Percentiles rank a stretch among this genome's conserved stretches.
These are phyloP conservation scores for Paraleonurus japonicus DNA, from an alignment of 257 asterid genomes.

Conservation along the genomic window DNA sequence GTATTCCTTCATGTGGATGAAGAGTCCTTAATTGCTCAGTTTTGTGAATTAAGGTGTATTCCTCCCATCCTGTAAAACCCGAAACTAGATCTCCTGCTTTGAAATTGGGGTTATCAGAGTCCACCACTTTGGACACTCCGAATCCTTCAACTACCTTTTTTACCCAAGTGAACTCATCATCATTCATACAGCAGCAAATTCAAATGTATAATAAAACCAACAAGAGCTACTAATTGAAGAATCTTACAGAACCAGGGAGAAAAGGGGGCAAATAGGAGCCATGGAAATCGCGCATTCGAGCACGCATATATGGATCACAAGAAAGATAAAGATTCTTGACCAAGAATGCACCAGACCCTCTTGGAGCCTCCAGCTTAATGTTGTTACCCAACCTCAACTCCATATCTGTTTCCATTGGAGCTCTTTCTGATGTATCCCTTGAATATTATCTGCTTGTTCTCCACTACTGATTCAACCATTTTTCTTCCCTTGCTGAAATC, in stretches of 20 bases:
- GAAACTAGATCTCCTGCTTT: slow-evolving; percentile 74
- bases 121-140: slow-evolving; percentile 73
- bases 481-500: background rate
- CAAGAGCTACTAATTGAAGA: too few species aligned
- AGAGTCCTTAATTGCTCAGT: slow-evolving; percentile 63
- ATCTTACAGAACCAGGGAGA: slow-evolving; percentile 64
- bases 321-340: slow-evolving; percentile 88
- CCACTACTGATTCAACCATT: slow-evolving; percentile 29
- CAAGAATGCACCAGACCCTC: slow-evolving; percentile 57
- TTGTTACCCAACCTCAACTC: slow-evolving; percentile 52
- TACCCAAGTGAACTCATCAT: too few species aligned
- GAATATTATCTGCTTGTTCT: slow-evolving; percentile 72
- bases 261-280: slow-evolving; percentile 85
- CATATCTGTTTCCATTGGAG: slow-evolving; percentile 77
- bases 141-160: slow-evolving; percentile 83
- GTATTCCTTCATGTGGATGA: slow-evolving; percentile 43
- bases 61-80: slow-evolving; percentile 92
- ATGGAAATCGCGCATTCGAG: slow-evolving; percentile 72
- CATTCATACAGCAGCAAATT: too few species aligned
- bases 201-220: too few species aligned
- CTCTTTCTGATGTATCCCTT: slow-evolving; percentile 65
- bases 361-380: slow-evolving; percentile 59
- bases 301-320: slow-evolving; percentile 95
- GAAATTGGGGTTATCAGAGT: slow-evolving; percentile 67
- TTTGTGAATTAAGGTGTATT: slow-evolving; percentile 64